Evolutionary conservation across 2,329 filamentous ascomycete species (phyloP).

Genomic region (Diplodia corticola): DNA sequence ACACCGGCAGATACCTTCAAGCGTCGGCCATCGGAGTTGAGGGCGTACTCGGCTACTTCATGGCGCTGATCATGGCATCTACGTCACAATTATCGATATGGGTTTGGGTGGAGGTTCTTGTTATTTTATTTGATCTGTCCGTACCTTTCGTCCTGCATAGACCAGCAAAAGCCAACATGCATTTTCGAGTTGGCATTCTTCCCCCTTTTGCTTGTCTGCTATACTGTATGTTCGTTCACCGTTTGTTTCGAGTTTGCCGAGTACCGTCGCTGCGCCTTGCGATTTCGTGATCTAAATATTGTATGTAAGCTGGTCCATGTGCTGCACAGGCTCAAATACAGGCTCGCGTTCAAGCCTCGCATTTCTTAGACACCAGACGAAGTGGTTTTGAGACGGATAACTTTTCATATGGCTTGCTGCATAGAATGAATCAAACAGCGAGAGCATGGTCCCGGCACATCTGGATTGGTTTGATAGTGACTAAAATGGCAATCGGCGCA

Average conservation of each 20-base stretch:
- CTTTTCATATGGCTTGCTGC: not conserved
- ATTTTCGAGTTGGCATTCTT: not conserved
- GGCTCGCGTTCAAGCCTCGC: not conserved
- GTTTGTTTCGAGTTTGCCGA: not conserved
- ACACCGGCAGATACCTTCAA: conserved; percentile 21
- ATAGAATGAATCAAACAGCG: not conserved
- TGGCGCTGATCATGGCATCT: not conserved
- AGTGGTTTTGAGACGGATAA: not conserved
- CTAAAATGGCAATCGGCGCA: not conserved
- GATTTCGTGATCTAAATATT: conserved; percentile 1
- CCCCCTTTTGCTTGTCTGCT: not conserved
- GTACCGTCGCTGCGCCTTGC: not conserved
- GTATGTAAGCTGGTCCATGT: conserved; percentile 2
- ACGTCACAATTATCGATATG: not conserved
- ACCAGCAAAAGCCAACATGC: conserved; percentile 13
- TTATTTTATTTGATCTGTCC: not conserved
- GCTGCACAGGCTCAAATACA: not conserved
- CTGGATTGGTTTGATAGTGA: not conserved
- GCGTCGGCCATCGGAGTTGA: conserved; percentile 17
- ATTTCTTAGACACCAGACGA: not conserved
- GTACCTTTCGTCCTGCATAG: not conserved
- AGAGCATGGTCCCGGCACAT: not conserved
- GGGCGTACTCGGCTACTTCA: conserved; percentile 19
- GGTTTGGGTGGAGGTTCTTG: not conserved
- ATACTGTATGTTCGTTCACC: not conserved